These are phyloP conservation scores for Fusarium camptoceras DNA, from an alignment of 2,329 filamentous ascomycete genomes.

Conservation along the genomic window DNA sequence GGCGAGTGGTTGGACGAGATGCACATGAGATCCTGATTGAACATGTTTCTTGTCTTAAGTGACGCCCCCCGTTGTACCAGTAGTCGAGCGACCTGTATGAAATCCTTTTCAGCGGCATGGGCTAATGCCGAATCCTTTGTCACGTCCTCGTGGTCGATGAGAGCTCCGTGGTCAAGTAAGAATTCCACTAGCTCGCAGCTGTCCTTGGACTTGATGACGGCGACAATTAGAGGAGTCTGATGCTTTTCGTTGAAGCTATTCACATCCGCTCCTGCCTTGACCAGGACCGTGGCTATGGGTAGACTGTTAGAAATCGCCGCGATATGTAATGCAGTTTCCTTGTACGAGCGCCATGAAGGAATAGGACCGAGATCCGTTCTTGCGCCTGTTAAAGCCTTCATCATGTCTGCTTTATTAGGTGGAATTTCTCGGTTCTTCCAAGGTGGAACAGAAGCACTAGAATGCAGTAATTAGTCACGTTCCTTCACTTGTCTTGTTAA, in stretches of 20 bases:
- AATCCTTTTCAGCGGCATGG: background rate
- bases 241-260: background rate
- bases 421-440: no score
- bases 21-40: background rate
- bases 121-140: background rate
- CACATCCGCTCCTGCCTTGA: background rate
- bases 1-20: background rate
- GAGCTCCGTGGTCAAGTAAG: background rate
- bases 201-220: background rate
- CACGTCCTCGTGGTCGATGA: background rate
- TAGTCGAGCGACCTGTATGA: background rate
- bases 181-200: background rate
- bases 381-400: no score
- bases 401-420: no score
- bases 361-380: no score
- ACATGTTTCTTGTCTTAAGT: no score
- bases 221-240: background rate
- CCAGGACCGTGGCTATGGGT: background rate
- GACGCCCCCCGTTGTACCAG: background rate
- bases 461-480: no score
- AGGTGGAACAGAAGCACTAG: no score
- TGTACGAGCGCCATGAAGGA: no score
- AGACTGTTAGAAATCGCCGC: accelerated
- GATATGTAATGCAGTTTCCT: background rate
- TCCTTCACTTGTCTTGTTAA: no score